Conservation (phyloP, 106 monocot genomes). For the Posidonia australis region DNA sequence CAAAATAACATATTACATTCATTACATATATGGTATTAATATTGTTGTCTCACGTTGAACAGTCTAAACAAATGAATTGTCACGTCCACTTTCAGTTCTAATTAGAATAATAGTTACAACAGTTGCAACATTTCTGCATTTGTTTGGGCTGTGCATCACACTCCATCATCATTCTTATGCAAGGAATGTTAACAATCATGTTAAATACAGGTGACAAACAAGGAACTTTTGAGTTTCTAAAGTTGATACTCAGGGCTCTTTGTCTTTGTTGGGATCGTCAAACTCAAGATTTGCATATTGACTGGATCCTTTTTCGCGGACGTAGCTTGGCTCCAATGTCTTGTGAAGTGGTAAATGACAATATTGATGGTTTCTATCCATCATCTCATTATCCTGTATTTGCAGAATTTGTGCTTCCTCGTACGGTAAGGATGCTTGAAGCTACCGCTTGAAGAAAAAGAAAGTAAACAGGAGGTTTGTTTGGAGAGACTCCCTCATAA, state of each 20-base stretch:
- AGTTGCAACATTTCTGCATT: too few relatives aligned
- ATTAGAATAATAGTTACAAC: too few relatives aligned
- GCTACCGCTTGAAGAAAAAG: background rate
- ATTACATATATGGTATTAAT: too few relatives aligned
- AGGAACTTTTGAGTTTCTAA: conserved; percentile 65
- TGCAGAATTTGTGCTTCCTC: conserved; percentile 4
- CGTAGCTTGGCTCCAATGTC: conserved; percentile 61
- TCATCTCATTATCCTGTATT: conserved; percentile 42
- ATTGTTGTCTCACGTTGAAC: too few relatives aligned
- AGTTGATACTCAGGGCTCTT: conserved; percentile 82
- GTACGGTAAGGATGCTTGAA: conserved; percentile 1
- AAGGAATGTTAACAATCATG: background rate
- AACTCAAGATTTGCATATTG: conserved; percentile 86
- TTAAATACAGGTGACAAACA: conserved; percentile 62
- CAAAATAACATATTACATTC: background rate
- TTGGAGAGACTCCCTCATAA: background rate
- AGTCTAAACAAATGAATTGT: too few relatives aligned
- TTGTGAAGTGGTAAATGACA: conserved; percentile 90
- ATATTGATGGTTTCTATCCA: conserved; percentile 82
- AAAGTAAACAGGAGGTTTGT: background rate
- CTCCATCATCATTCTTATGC: too few relatives aligned
- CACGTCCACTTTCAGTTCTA: too few relatives aligned
- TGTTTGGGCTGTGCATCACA: too few relatives aligned
- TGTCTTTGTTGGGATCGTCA: conserved; percentile 98
- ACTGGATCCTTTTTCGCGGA: conserved; percentile 87